Percentiles rank a stretch among this genome's conserved stretches.
phyloP scores from a whole-genome alignment of 257 asterid genomes.

The Scutellaria baicalensis region DNA sequence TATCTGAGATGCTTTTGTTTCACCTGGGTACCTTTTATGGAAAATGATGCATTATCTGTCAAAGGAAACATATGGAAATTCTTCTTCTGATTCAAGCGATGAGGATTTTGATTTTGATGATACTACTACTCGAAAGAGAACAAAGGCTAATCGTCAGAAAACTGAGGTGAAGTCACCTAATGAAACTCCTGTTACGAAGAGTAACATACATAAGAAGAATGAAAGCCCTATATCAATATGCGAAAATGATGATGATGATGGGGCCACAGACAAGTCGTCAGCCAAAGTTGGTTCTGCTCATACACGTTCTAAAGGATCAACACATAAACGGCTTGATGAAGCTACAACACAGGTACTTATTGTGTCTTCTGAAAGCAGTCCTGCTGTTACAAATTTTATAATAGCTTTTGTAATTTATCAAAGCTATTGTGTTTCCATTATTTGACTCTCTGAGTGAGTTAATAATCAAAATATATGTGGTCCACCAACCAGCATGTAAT shows the following conservation, averaged over 20 bases:
- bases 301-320: conserved; percentile 22
- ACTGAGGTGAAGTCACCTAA: conserved; percentile 21
- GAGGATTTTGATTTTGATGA: conserved; percentile 58
- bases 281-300: conserved; percentile 40
- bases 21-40: neutral
- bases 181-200: conserved; percentile 16
- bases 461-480: neutral
- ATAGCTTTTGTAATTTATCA: neutral
- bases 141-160: conserved; percentile 29
- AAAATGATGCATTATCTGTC: conserved; percentile 11
- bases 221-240: conserved; percentile 24
- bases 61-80: conserved; percentile 80
- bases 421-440: neutral
- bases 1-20: conserved; percentile 1
- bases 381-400: neutral
- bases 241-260: conserved; percentile 20
- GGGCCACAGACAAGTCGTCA: conserved; percentile 13
- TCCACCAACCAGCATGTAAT: neutral
- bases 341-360: conserved; percentile 57
- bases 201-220: conserved; percentile 13
- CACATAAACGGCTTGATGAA: conserved; percentile 53
- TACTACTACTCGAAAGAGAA: conserved; percentile 38
- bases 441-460: neutral
- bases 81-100: conserved; percentile 81
- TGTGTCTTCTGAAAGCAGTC: neutral